phyloP scores from a whole-genome alignment of 2,329 filamentous ascomycete species.

The Davidsoniella eucalypti region DNA sequence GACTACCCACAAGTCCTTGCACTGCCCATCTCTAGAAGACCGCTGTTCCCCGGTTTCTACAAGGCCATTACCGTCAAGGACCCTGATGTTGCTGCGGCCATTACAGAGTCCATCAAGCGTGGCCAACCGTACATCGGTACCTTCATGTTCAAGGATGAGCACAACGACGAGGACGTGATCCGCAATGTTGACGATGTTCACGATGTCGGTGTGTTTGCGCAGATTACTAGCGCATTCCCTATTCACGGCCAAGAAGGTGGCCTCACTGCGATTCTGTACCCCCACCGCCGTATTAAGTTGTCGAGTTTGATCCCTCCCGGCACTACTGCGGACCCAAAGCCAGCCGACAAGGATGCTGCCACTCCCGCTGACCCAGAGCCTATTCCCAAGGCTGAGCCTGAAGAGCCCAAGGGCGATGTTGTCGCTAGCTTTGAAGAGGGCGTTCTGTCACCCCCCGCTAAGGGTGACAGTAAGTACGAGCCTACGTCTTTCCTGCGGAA shows the following conservation, averaged over 20 bases:
- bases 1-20: conserved; percentile 96
- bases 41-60: conserved; percentile 94
- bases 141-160: conserved; percentile 93
- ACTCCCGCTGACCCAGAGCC: conserved; percentile 35
- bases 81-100: conserved; percentile 75
- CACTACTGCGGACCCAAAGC: conserved; percentile 29
- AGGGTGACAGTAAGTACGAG: conserved; percentile 48
- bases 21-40: conserved; percentile 84
- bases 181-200: conserved; percentile 82
- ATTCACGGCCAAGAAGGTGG: conserved; percentile 71
- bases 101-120: conserved; percentile 90
- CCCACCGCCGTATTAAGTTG: conserved; percentile 84
- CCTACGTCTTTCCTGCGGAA: conserved; percentile 82
- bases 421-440: conserved; percentile 93
- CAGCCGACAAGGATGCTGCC: conserved; percentile 29
- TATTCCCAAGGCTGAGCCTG: conserved; percentile 42
- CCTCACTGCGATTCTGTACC: conserved; percentile 87
- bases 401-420: conserved; percentile 77
- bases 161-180: conserved; percentile 85
- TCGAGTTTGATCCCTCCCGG: conserved; percentile 63
- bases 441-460: conserved; percentile 39
- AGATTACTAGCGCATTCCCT: conserved; percentile 92
- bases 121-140: conserved; percentile 95
- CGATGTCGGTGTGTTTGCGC: conserved; percentile 91
- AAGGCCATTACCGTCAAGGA: conserved; percentile 96